A percentile compares a stretch with the other conserved stretches of the same genome.
Conservation (phyloP, 2,329 filamentous ascomycete species). For the Knufia petricola region DNA sequence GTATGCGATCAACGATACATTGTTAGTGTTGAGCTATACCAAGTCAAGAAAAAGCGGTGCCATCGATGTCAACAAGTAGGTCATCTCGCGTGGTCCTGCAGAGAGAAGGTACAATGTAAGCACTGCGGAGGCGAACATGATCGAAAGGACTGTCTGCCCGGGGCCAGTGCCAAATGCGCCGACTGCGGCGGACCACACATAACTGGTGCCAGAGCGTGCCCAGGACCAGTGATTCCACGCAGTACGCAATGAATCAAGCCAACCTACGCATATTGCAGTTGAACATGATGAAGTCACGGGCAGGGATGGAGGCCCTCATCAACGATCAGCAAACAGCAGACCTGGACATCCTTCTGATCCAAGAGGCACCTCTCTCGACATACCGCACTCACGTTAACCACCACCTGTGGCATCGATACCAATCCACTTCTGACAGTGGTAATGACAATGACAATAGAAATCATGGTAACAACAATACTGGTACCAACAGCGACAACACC, state of each 20-base stretch:
- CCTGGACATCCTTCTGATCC: constrained; percentile 22
- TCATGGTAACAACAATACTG: no score
- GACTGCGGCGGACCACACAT: constrained; percentile 15
- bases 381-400: constrained; percentile 24
- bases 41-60: constrained; percentile 19
- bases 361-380: constrained; percentile 17
- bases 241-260: constrained; percentile 9
- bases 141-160: constrained; percentile 17
- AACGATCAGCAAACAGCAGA: constrained; percentile 20
- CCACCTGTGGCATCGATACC: constrained; percentile 23
- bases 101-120: constrained; percentile 16
- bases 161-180: constrained; percentile 13
- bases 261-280: constrained; percentile 17
- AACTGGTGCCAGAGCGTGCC: not conserved
- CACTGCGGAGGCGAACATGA: constrained; percentile 21
- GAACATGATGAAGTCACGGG: constrained; percentile 23
- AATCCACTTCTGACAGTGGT: constrained; percentile 11
- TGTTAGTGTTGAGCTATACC: constrained; percentile 15
- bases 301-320: constrained; percentile 25
- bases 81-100: constrained; percentile 23
- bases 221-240: not conserved
- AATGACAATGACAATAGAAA: no score
- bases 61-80: constrained; percentile 21
- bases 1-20: constrained; percentile 22
- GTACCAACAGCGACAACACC: not conserved